Evolutionary conservation across 2,329 filamentous ascomycete genomes (phyloP), one percentile per base, ranked within the genome.

Genomic region (Phialocephala subalpina): DNA sequence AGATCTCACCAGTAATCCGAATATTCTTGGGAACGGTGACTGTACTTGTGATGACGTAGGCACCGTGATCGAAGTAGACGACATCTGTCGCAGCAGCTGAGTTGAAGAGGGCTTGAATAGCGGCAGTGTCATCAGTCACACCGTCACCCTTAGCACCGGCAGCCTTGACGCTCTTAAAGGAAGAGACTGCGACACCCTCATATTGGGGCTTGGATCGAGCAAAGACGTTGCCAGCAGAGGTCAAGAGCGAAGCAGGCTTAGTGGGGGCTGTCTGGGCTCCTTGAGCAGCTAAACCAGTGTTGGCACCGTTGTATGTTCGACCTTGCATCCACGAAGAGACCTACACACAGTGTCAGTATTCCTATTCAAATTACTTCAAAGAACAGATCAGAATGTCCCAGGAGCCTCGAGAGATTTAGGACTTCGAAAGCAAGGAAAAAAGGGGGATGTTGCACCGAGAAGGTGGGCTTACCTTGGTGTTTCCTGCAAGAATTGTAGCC

Each of bases 131-230:
- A 73, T 98, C 95, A 0, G 93, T 92, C 29, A 82, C 79, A 60
- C 95, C 96, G 74, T 99, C 95, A 74, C 96, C 96, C 81, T 89
- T 92, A 74, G 93, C 94, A 65, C 96, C 95, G 59, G 86, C 84
- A 56, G 87, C 83, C 82, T 95, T 97, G 81, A 96, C 91, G 71
- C 92, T 95, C 73, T 97, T 80, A 75, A 99, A 97, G 38, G 86
- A 86, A 66, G 83, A 85, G n/a, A 84, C 86, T 2, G 88, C 79
- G 2, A 92, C 80, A 49, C 82, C 81, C 76, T 92, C 87, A 77
- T 98, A 99, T 78, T 97, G 92, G 16, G 96, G 96, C 85, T 96
- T 97, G 78, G 89, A 91, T 72, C 92, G 91, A 70, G 93, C 91
- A 77, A 94, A 94, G 73, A 97, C 83, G 42, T 86, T 89, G 70